These are phyloP conservation scores for Artemisia annua DNA, from an alignment of 129 eudicot genomes.

Conservation along the genomic window DNA sequence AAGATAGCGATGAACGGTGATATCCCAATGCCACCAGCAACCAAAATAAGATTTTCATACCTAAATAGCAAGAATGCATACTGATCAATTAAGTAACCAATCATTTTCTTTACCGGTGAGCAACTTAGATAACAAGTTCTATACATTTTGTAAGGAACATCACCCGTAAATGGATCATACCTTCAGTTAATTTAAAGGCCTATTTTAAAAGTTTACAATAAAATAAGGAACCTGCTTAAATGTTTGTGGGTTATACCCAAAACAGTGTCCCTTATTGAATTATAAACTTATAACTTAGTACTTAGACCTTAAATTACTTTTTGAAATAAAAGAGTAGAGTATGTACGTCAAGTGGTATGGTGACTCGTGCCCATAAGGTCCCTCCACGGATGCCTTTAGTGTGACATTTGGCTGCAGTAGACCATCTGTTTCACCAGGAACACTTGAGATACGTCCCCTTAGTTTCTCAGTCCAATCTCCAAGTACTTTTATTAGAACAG, in stretches of 20 bases:
- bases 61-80: conserved; percentile 32
- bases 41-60: conserved; percentile 84
- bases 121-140: neutral
- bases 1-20: conserved; percentile 90
- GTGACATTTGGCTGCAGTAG: conserved; percentile 35
- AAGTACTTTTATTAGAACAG: conserved; percentile 70
- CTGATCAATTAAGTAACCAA: neutral
- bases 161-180: neutral
- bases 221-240: neutral
- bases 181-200: neutral
- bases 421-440: conserved; percentile 13
- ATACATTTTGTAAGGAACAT: neutral
- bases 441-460: conserved; percentile 38
- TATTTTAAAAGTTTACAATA: neutral
- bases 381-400: conserved; percentile 68
- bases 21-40: conserved; percentile 97
- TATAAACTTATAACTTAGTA: neutral
- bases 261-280: neutral
- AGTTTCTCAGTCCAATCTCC: conserved; percentile 77
- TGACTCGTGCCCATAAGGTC: neutral
- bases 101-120: neutral
- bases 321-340: conserved; percentile 10
- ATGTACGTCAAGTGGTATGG: conserved; percentile 40
- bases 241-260: neutral
- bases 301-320: neutral